phyloP scores from a whole-genome alignment of 768 basidiomycete genomes.

The Lepiota subincarnata region DNA sequence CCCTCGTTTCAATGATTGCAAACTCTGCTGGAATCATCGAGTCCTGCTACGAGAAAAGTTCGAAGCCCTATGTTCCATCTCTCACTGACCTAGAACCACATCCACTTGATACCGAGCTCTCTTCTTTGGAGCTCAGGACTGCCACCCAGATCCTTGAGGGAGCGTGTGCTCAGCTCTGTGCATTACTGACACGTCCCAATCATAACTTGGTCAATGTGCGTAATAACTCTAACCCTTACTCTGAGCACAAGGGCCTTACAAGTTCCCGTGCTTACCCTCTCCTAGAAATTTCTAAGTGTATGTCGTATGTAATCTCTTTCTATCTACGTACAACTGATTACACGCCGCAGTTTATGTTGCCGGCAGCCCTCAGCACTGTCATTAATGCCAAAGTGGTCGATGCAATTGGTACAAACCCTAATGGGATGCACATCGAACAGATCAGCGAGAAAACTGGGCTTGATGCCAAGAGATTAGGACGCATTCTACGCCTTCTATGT shows the following conservation, averaged over 20 bases:
- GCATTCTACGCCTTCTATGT: constrained; percentile 28
- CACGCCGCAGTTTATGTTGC: constrained; percentile 15
- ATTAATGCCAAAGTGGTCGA: constrained; percentile 23
- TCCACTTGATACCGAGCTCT: constrained; percentile 16
- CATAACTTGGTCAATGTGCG: constrained; percentile 24
- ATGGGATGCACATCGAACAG: constrained; percentile 26
- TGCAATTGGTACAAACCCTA: constrained; percentile 22
- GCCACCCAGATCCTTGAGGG: constrained; percentile 25
- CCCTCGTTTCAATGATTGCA: constrained; percentile 17
- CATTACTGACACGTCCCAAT: constrained; percentile 20
- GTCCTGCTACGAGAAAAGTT: constrained; percentile 17
- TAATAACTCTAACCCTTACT: not conserved
- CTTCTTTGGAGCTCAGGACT: constrained; percentile 16
- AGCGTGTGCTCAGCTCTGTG: constrained; percentile 25
- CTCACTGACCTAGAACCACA: constrained; percentile 19
- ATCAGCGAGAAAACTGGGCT: constrained; percentile 22
- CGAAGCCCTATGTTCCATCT: constrained; percentile 22
- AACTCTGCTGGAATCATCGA: constrained; percentile 21
- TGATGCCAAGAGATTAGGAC: constrained; percentile 26
- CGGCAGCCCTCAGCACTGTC: constrained; percentile 19
- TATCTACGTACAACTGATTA: too few species aligned
- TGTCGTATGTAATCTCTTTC: not conserved
- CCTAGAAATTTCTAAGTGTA: constrained; percentile 13
- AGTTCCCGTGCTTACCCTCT: not conserved
- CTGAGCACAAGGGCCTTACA: not conserved